Base-by-base conservation (phyloP, 495 filamentous ascomycete species). In the Penicillium robsamsonii region DNA sequence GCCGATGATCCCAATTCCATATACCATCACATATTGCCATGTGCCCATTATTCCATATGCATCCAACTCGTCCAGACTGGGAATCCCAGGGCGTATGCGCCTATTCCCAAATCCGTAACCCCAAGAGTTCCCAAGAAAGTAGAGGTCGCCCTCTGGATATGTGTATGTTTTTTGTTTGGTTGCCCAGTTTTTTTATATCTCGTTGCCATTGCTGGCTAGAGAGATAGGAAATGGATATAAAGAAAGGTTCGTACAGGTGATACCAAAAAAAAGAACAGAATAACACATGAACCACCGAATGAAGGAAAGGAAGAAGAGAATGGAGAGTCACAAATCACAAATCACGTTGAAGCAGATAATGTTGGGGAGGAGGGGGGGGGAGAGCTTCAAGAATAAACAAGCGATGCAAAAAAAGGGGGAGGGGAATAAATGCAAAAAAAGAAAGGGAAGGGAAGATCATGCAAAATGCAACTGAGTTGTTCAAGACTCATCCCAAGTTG, bases 101-200 rank as follows among this genome's bases (percentile, higher is more conserved):
- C 62, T 45, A 55, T 31, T 52, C 56, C 37, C 56, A 61, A 42
- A 45, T 55, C 51, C 56, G 29, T 47, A 24, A 41, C 50, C 54
- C 53, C n/a, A 51, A 55, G 63, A 59, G 46, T 25, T 47, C 29
- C 45, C 18, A 46, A 27, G 29, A 49, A 64, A 38, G 18, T 64
- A 56, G 65, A 68, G 65, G 65, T 68, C 37, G 65, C 63, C 65
- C 65, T 66, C 65, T 57, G 62, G 46, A 60, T 31, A 61, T 50
- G 41, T 61, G 63, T 68, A 60, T 62, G 55, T 58, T 58, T 43
- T 57, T 59, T 46, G 49, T 45, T 41, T 46, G 33, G 20, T 38
- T 40, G 20, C 35, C 41, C 41, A 29, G n/a, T n/a, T 22, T 20
- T 18, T 40, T 47, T 48, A 27, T 53, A 33, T 45, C 25, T 44